phyloP scores from a whole-genome alignment of 2,329 filamentous ascomycete genomes.

The Pseudopyricularia javanii region DNA sequence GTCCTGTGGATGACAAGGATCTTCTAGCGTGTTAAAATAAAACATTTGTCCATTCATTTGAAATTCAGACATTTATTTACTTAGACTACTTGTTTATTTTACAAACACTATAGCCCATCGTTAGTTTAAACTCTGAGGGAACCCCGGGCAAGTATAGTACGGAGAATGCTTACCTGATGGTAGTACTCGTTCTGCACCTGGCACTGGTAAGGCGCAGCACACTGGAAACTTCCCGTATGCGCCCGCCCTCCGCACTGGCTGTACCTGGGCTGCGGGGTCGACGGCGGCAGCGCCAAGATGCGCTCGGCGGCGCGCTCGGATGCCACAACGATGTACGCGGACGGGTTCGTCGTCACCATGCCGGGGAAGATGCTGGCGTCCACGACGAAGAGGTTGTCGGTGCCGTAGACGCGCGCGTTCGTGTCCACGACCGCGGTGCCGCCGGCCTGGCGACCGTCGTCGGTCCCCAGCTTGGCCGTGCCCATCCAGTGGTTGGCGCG shows the following conservation, averaged over 20 bases:
- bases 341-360: slow-evolving; percentile 45
- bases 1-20: no score
- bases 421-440: slow-evolving; percentile 12
- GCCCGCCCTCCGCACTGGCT: slow-evolving; percentile 3
- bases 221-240: slow-evolving; percentile 2
- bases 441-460: slow-evolving; percentile 9
- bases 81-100: no score
- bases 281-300: slow-evolving; percentile 27
- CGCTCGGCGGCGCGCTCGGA: slow-evolving; percentile 42
- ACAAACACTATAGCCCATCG: no score
- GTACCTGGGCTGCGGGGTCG: not conserved
- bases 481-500: slow-evolving; percentile 6
- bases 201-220: slow-evolving; percentile 1
- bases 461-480: slow-evolving; percentile 12
- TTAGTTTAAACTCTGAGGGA: no score
- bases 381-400: slow-evolving; percentile 39
- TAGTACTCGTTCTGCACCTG: slow-evolving; percentile 1
- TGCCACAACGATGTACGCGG: slow-evolving; percentile 42
- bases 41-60: no score
- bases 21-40: no score
- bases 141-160: no score
- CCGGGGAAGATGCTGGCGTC: slow-evolving; percentile 46
- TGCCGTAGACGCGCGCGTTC: slow-evolving; percentile 33
- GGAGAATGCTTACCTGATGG: slow-evolving; percentile 2
- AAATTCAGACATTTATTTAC: no score